Evolutionary conservation across 2,329 filamentous ascomycete genomes (phyloP), one percentile per base, ranked within the genome.

Genomic region (Zymoseptoria brevis): DNA sequence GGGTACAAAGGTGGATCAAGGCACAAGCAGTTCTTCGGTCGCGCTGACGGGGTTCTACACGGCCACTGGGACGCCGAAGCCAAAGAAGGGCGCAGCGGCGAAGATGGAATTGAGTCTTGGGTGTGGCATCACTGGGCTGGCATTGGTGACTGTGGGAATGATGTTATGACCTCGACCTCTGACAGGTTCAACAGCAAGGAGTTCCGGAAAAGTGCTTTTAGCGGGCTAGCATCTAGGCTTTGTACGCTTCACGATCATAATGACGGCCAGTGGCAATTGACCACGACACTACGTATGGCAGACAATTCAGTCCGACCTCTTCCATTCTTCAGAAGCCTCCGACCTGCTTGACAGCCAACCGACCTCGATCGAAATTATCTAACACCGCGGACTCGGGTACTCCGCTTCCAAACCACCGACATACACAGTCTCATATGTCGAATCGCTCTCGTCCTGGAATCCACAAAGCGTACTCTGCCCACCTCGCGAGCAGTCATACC

Each of bases 31-130:
- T 4, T 59, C 63, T 11, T 61, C 64, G 6, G 60, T 60, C 1
- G 61, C 60, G 9, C 55, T 73, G 54, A 74, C 72, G 16, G 73
- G 73, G 8, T 72, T 74, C 8, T 75, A 73, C 50, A 73, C 72
- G 1, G 73, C 73, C 16, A 75, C 73, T 8, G 67, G 66, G 8
- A 75, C 73, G 35, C 73, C 73, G 11, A 71, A 56, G 26, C 64
- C 65, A 9, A 62, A 53, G 16, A 50, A 55, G 8, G 62, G 64
- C 21, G 62, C 57, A 35, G 64, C 62, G 11, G 48, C 41, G 50
- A 60, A 58, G 72, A 74, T 7, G 74, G 67, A 5, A 75, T 65
- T 45, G 13, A n/a, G 35, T 13, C 13, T 45, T 5, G 35, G 35
- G 13, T n/a, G 16, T 16, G 35, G 35, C 13, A 45, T 45, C 16